phyloP scores from a whole-genome alignment of 2,329 filamentous ascomycete species.

The Scedosporium minutisporum region DNA sequence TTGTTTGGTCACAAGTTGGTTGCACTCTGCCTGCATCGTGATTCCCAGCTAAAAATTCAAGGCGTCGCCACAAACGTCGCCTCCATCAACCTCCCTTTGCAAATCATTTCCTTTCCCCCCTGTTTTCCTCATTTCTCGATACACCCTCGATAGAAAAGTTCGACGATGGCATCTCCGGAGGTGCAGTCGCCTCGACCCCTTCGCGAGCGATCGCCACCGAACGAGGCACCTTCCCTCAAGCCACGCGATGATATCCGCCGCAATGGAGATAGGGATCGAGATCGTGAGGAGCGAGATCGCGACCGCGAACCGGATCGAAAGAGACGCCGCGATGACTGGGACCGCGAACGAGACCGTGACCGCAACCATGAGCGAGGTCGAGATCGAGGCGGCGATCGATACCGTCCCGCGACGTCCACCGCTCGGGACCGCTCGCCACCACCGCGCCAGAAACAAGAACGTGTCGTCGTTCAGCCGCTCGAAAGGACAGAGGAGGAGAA shows the following conservation, averaged over 20 bases:
- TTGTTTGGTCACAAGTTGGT: neutral
- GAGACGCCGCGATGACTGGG: slow-evolving; percentile 4
- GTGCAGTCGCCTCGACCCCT: slow-evolving; percentile 13
- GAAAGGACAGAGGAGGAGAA: slow-evolving; percentile 67
- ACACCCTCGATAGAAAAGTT: neutral
- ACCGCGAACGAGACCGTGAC: slow-evolving; percentile 1
- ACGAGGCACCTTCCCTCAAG: slow-evolving; percentile 4
- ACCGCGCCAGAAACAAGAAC: slow-evolving; percentile 12
- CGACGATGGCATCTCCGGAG: slow-evolving; percentile 35
- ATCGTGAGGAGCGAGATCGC: slow-evolving; percentile 10
- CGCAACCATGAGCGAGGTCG: slow-evolving; percentile 21
- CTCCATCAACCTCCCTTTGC: neutral
- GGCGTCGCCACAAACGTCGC: neutral
- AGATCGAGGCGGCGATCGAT: slow-evolving; percentile 38
- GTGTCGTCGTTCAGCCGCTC: slow-evolving; percentile 16
- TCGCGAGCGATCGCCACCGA: slow-evolving; percentile 6
- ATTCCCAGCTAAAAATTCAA: neutral
- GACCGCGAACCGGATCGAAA: slow-evolving; percentile 15
- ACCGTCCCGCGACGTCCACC: slow-evolving; percentile 30
- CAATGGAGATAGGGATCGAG: slow-evolving; percentile 19
- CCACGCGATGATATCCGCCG: slow-evolving; percentile 24
- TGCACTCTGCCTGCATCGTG: neutral
- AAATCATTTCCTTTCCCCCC: neutral
- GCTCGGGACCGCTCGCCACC: slow-evolving; percentile 21
- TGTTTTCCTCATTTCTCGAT: neutral